Conservation (phyloP, 768 basidiomycete species). For the Russula olivacea region DNA sequence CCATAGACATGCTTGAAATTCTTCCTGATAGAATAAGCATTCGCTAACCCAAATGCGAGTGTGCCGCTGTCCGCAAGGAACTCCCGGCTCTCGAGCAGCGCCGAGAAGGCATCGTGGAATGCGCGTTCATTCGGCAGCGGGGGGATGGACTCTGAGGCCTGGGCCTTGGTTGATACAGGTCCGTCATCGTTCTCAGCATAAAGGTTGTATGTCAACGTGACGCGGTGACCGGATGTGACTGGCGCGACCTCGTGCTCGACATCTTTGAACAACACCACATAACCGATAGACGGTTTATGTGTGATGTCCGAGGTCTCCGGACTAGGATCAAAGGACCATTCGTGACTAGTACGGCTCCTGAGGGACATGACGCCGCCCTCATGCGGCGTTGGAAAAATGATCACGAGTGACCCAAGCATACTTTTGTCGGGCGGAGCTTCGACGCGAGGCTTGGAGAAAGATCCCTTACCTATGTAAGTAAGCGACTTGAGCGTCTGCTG, state of each 20-base stretch:
- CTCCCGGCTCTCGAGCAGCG: constrained; percentile 31
- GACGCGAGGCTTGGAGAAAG: neutral
- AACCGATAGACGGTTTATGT: constrained; percentile 29
- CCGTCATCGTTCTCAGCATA: constrained; percentile 24
- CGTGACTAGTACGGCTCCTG: constrained; percentile 30
- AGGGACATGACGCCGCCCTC: constrained; percentile 41
- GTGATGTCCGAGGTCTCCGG: no score
- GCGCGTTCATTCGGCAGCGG: neutral
- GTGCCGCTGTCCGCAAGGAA: neutral
- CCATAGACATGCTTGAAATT: neutral
- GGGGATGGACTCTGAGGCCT: no score
- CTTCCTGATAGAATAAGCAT: constrained; percentile 30
- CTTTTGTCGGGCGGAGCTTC: neutral
- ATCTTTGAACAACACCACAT: constrained; percentile 41
- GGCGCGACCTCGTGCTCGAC: constrained; percentile 42
- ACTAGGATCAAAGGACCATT: constrained; percentile 37
- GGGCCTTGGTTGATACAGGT: no score
- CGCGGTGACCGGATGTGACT: constrained; percentile 38
- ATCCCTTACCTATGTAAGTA: neutral
- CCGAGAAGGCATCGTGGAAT: constrained; percentile 23
- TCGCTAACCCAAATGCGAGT: neutral
- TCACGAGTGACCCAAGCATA: neutral
- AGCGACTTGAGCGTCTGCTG: no score
- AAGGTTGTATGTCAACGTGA: constrained; percentile 44
- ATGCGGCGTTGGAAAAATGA: constrained; percentile 31